Evolutionary conservation across 163 green algal species (phyloP).

Genomic region (Smithsoniella earleae): DNA sequence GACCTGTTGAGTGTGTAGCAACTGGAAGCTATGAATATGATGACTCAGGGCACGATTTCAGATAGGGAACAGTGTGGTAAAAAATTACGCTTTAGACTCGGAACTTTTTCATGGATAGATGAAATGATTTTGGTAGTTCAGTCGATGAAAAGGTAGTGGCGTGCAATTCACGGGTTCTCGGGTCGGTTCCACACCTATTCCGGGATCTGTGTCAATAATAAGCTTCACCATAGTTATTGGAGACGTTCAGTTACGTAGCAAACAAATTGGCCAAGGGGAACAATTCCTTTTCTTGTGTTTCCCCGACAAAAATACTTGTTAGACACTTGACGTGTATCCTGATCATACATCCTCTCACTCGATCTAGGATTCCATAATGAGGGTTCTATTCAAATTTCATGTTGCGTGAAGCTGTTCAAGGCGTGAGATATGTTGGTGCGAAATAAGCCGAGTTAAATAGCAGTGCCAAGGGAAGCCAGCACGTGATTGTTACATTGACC

Average conservation of each 20-base stretch:
- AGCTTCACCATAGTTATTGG: constrained; percentile 48
- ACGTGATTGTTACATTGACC: background rate
- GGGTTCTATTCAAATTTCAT: background rate
- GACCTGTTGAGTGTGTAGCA: too few species aligned
- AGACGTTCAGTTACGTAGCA: background rate
- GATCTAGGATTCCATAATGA: background rate
- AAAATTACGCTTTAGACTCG: too few species aligned
- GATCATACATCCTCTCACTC: background rate
- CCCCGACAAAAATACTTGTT: too few species aligned
- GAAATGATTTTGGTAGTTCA: too few species aligned
- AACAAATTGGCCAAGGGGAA: background rate
- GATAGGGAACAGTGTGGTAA: background rate
- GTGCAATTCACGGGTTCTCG: too few species aligned
- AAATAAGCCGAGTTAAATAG: too few species aligned
- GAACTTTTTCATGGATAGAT: too few species aligned
- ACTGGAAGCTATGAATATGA: background rate
- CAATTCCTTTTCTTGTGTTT: background rate
- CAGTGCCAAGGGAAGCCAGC: too few species aligned
- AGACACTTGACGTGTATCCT: background rate
- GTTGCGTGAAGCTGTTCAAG: background rate
- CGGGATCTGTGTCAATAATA: constrained; percentile 87
- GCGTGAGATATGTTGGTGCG: too few species aligned
- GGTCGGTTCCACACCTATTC: constrained; percentile 70
- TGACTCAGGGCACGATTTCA: too few species aligned
- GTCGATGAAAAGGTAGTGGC: too few species aligned